phyloP scores from a whole-genome alignment of 192 early-diverging fungal genomes.

The Podila verticillata region DNA sequence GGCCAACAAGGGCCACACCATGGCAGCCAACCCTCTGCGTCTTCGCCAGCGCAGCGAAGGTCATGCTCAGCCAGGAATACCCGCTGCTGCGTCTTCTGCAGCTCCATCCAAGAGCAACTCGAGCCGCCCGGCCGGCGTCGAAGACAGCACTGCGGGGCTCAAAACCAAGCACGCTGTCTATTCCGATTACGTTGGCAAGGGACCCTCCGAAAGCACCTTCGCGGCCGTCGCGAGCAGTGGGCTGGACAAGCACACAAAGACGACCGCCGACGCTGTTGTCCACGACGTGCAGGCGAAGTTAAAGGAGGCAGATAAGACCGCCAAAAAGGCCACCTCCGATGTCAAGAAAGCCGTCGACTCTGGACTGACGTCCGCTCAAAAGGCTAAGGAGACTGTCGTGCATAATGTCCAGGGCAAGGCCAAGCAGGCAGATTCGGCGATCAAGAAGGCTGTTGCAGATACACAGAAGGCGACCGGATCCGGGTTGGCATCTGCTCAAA shows the following conservation, averaged over 20 bases:
- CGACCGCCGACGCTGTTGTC: not conserved
- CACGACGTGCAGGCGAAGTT: not conserved
- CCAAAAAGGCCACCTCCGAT: not conserved
- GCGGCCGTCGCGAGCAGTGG: not conserved
- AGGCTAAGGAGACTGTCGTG: not conserved
- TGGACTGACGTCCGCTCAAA: not conserved
- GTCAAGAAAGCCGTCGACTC: not conserved
- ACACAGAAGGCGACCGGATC: not conserved
- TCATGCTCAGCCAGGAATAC: slow-evolving; percentile 3
- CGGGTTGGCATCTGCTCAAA: not conserved
- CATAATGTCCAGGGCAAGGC: not conserved
- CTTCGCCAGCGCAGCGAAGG: slow-evolving; percentile 19
- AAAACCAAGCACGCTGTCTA: not conserved
- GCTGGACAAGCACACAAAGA: too few relatives aligned
- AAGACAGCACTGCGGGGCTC: not conserved
- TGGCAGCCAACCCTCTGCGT: slow-evolving; percentile 12
- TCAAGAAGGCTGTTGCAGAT: not conserved
- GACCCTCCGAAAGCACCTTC: not conserved
- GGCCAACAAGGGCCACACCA: not conserved
- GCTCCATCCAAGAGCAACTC: not conserved
- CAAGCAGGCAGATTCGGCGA: not conserved
- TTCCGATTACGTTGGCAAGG: not conserved
- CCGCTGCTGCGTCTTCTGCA: not conserved
- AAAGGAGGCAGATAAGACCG: not conserved
- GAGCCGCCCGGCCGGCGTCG: not conserved